A percentile compares a stretch with the other conserved stretches of the same genome.
These are phyloP conservation scores for Cryoendolithus antarcticus DNA, from an alignment of 2,329 filamentous ascomycete species.

Conservation along the genomic window DNA sequence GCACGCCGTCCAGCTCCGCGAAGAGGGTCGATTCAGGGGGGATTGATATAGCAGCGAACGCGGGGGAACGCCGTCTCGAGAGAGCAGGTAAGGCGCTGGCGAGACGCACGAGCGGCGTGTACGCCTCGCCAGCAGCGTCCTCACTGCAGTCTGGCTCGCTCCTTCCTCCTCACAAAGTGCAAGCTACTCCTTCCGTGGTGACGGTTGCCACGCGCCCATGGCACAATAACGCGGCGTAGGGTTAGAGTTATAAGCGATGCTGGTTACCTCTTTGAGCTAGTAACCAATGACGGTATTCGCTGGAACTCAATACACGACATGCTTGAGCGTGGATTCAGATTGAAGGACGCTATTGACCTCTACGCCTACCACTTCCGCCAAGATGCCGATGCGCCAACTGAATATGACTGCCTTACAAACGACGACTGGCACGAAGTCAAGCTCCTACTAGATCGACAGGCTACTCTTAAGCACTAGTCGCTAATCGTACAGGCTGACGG, in stretches of 20 bases:
- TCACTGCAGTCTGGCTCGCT: no score
- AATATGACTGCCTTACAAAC: background rate
- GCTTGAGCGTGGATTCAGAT: background rate
- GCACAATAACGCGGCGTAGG: no score
- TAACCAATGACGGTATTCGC: background rate
- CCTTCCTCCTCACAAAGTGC: no score
- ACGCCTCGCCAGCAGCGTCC: no score
- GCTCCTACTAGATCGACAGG: background rate
- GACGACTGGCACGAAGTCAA: conserved; percentile 1
- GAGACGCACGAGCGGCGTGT: no score
- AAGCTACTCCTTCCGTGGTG: no score
- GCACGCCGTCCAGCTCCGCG: no score
- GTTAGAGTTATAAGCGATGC: background rate
- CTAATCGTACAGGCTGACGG: background rate
- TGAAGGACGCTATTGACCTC: conserved; percentile 1
- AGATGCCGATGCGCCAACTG: background rate
- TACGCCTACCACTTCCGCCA: conserved; percentile 1
- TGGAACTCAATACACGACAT: conserved; percentile 1
- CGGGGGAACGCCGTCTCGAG: no score
- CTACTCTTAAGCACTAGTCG: background rate
- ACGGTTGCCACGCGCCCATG: no score
- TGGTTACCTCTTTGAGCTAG: background rate
- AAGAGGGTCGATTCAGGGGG: no score
- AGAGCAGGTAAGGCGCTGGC: no score
- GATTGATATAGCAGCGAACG: no score